Evolutionary conservation across 1,284 basidiomycete genomes (phyloP).

Genomic region (Ceraceosorus guamensis): DNA sequence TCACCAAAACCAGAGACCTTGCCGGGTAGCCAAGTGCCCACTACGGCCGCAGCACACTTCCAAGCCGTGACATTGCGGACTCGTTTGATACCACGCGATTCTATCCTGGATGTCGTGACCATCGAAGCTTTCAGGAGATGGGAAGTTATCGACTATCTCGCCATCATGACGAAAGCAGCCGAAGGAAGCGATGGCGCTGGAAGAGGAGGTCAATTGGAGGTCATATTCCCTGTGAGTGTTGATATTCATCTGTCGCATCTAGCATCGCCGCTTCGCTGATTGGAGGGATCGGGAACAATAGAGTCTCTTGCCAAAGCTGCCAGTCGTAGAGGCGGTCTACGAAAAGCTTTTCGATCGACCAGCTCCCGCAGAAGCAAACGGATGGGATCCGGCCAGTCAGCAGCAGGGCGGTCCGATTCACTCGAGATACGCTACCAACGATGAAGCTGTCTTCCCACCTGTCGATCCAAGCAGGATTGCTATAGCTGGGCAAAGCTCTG

Average conservation of each 20-base stretch:
- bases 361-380: not conserved
- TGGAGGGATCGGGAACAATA: no score
- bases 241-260: conserved; percentile 6
- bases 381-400: not conserved
- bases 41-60: not conserved
- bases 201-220: conserved; percentile 7
- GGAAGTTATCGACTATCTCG: conserved; percentile 31
- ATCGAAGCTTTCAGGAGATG: conserved; percentile 27
- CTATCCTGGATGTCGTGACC: conserved; percentile 33
- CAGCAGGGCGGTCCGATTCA: not conserved
- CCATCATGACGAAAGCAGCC: conserved; percentile 12
- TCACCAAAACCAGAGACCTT: not conserved
- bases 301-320: conserved; percentile 19
- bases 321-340: conserved; percentile 18
- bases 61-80: not conserved
- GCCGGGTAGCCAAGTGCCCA: not conserved
- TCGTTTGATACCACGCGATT: conserved; percentile 28
- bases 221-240: conserved; percentile 13
- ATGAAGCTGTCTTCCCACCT: not conserved
- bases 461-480: conserved; percentile 9
- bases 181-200: not conserved
- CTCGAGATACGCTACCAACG: not conserved
- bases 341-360: not conserved
- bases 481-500: conserved; percentile 9
- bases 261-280: conserved; percentile 4